Evolutionary conservation across 805 yeast genomes (phyloP).

Genomic region (Ogataea zsoltii): DNA sequence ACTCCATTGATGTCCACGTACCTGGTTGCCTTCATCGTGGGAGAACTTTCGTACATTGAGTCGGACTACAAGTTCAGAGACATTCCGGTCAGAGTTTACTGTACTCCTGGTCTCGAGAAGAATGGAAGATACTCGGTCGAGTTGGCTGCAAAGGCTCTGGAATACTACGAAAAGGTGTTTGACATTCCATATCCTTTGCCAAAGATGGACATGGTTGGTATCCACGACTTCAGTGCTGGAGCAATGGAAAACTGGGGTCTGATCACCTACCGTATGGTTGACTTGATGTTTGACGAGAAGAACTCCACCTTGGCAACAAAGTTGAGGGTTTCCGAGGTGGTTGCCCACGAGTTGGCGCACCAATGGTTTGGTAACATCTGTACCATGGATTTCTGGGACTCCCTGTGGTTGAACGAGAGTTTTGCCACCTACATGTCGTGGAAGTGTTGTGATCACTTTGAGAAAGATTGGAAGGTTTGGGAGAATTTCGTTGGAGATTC

Average conservation of each 20-base stretch:
- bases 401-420: constrained; percentile 86
- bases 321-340: constrained; percentile 78
- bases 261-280: constrained; percentile 65
- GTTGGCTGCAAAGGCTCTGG: constrained; percentile 53
- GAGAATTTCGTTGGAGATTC: constrained; percentile 57
- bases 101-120: constrained; percentile 49
- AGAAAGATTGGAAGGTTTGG: constrained; percentile 82
- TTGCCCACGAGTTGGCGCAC: constrained; percentile 87
- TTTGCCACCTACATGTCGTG: constrained; percentile 88
- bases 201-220: constrained; percentile 78
- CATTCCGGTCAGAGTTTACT: constrained; percentile 53
- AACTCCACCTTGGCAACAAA: constrained; percentile 53
- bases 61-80: constrained; percentile 45
- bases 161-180: constrained; percentile 50
- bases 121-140: constrained; percentile 50
- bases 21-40: constrained; percentile 58
- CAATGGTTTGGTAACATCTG: constrained; percentile 92
- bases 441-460: constrained; percentile 66
- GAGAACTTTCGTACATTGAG: constrained; percentile 57
- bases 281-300: constrained; percentile 48
- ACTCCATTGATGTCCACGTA: constrained; percentile 60
- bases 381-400: constrained; percentile 95
- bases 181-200: constrained; percentile 72
- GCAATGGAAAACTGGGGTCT: constrained; percentile 95
- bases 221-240: constrained; percentile 77